A percentile compares a stretch with the other conserved stretches of the same genome.
phyloP scores from a whole-genome alignment of 306 rosid genomes.

The Inga leiocalycina region DNA sequence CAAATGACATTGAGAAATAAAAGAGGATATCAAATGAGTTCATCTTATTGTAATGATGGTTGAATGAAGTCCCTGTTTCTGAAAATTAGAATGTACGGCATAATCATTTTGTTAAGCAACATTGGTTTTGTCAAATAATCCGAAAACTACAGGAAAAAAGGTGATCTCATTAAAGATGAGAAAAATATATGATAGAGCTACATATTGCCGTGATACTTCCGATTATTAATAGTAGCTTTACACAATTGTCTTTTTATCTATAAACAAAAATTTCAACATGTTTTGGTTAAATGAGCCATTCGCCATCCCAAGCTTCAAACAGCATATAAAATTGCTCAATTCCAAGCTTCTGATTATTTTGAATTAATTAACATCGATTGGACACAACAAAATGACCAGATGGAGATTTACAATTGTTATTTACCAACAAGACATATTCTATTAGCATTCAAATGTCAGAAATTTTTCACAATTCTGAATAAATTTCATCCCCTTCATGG shows the following conservation, averaged over 20 bases:
- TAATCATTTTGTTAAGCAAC: not conserved
- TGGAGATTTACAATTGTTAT: not conserved
- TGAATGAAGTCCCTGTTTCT: not conserved
- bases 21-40: not conserved
- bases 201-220: not conserved
- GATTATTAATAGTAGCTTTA: not conserved
- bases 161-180: not conserved
- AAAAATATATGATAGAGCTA: not conserved
- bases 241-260: no score
- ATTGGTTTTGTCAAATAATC: not conserved
- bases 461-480: no score
- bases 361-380: not conserved
- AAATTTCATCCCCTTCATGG: not conserved
- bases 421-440: not conserved
- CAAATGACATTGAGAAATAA: no score
- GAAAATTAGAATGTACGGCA: not conserved
- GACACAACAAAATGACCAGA: not conserved
- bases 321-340: not conserved
- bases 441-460: not conserved
- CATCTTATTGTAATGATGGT: not conserved
- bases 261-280: not conserved
- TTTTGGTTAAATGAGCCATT: not conserved
- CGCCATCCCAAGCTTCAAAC: not conserved
- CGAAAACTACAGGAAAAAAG: not conserved
- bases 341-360: not conserved